Base-by-base conservation (phyloP, 805 yeast genomes). In the Torulaspora indica region DNA sequence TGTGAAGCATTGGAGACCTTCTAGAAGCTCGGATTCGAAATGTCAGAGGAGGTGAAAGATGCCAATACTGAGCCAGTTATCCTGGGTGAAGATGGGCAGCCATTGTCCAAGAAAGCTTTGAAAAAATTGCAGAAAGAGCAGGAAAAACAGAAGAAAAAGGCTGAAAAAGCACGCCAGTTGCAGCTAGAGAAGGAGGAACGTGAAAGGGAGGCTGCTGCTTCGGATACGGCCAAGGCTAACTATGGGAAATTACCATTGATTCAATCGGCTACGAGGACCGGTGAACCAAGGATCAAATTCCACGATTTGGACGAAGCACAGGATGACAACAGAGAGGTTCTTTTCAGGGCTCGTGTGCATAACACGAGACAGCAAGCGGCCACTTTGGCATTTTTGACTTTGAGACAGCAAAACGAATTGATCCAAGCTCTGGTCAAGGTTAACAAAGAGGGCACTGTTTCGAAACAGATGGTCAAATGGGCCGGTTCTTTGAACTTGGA, bases 381-480 rank as follows among this genome's bases (percentile, higher is more conserved):
- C 60, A 89, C 95, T 53, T 81, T 93, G 84, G 78, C 85, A 42
- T 93, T 93, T 67, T 70, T 91, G 58, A 80, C 95, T 20, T 80
- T 93, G 58, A 85, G 99, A 73, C 98, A 93, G 73, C 96, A 88
- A 71, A 74, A 78, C 43, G 77, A 78, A 48, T 70, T 83, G 59
- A 78, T 90, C 58, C 98, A 91, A 74, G 95, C 85, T 47, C 75
- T 93, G 50, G 73, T 90, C 52, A 87, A 82, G 63, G 83, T 85
- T 49, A 80, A 84, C 59, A 78, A 79, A 58, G 81, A 80, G 50
- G 72, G 70, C 8, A 70, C 82, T 36, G 75, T 93, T 38, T 85
- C 96, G 41, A 93, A 93, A 71, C 96, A 85, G 66, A 85, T 93
- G 91, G 95, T 90, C 54, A 93, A 93, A 71, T 93, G 96, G 96